Percentiles rank a stretch among this genome's conserved stretches.
These are phyloP conservation scores for Cucurbita pepo DNA, from an alignment of 306 rosid genomes.

Conservation along the genomic window DNA sequence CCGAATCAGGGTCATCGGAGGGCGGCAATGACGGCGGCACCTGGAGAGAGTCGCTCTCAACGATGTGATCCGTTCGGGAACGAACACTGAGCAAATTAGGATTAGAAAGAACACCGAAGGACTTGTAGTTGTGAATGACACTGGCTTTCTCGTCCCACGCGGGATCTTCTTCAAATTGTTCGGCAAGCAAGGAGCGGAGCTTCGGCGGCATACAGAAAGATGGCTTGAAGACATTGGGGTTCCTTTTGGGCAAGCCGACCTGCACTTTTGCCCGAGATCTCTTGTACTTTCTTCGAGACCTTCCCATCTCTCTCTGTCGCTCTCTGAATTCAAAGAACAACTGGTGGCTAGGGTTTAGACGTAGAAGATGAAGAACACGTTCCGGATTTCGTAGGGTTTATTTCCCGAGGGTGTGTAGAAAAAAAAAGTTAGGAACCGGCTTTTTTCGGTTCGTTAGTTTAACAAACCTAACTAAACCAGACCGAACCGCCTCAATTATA, in stretches of 20 bases:
- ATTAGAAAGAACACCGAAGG: slow-evolving; percentile 64
- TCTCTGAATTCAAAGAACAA: background rate
- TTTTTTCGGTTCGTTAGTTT: background rate
- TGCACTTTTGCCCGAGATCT: slow-evolving; percentile 48
- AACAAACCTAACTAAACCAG: background rate
- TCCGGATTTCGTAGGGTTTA: background rate
- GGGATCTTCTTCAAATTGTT: slow-evolving; percentile 8
- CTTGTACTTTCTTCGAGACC: slow-evolving; percentile 84
- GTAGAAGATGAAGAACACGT: background rate
- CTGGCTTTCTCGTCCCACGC: slow-evolving; percentile 56
- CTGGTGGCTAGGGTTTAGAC: slow-evolving; percentile 7
- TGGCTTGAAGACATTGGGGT: slow-evolving; percentile 62
- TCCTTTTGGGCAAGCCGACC: slow-evolving; percentile 56
- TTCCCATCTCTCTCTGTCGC: slow-evolving; percentile 40
- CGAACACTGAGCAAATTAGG: slow-evolving; percentile 53
- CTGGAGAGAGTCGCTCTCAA: slow-evolving; percentile 35
- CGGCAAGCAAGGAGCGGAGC: slow-evolving; percentile 31
- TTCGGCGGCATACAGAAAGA: slow-evolving; percentile 60
- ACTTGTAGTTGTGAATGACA: slow-evolving; percentile 51
- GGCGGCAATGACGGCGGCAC: slow-evolving; percentile 17
- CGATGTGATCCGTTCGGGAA: slow-evolving; percentile 34
- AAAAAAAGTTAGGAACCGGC: background rate
- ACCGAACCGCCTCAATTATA: background rate
- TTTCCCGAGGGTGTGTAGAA: background rate
- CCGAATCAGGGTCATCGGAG: slow-evolving; percentile 8